Evolutionary conservation across 192 early-diverging fungal genomes (phyloP), one percentile per base, ranked within the genome.

Genomic region (Backusella sp.): DNA sequence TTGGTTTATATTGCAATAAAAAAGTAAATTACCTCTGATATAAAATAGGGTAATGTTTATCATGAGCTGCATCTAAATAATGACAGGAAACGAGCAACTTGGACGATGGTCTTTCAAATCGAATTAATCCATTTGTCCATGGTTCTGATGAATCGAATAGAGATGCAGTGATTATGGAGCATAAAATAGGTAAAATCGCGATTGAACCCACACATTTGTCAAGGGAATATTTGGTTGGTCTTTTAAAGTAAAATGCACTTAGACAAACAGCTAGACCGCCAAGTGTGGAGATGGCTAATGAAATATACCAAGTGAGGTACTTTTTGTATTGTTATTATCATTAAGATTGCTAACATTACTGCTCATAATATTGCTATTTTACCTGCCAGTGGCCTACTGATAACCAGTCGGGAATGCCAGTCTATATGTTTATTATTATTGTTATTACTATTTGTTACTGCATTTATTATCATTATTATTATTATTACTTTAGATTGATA

Each of bases 341-440:
- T 4, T 19, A 73, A 6, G 17, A 4, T 42, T 37, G 17, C 15
- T 30, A 30, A 8, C 49, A 30, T 72, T 72, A 49, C 26, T 52
- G 28, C 17, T 39, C 17, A 26, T 32, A 28, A 17, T 19, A 32
- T 32, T 68, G 7, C 6, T 49, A 71, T 71, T 71, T 68, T 77
- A 77, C 76, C 69, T 77, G 76, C 76, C 76, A 77, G 44, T 77
- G 76, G 8, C 76, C 76, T 14, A 56, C 69, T 72, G 34, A 23
- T 49, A 77, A 19, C 75, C 75, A 76, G 69, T 69, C 36, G 23
- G 66, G 42, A n/a, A 76, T 70, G n/a, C 30, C 37, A 30, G 66
- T 39, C 75, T 70, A 23, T 42, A 37, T 44, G 39, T 42, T 26
- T 62, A 23, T 28, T 59, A 49, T 59, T 19, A 12, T 59, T 59